phyloP scores from a whole-genome alignment of 2,329 filamentous ascomycete species.

The Fusarium armeniacum region DNA sequence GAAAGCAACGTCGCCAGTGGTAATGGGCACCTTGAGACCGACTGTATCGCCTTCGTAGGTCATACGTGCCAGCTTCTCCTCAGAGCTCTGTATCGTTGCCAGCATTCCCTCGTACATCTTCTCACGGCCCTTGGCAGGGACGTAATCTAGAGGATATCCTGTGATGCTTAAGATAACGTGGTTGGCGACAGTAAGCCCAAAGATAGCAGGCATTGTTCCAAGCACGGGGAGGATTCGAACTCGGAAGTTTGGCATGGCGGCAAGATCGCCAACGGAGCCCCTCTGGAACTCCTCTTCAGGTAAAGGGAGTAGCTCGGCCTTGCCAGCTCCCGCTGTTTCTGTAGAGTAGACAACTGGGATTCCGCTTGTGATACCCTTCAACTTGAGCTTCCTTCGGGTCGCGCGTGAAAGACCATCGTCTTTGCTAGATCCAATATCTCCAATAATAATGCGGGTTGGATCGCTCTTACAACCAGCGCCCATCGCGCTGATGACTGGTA shows the following conservation, averaged over 20 bases:
- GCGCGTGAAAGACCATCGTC: slow-evolving; percentile 91
- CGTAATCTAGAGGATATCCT: slow-evolving; percentile 88
- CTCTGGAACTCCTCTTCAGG: slow-evolving; percentile 89
- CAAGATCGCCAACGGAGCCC: slow-evolving; percentile 86
- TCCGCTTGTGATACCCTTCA: slow-evolving; percentile 82
- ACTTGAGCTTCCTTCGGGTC: slow-evolving; percentile 83
- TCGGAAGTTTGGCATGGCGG: slow-evolving; percentile 91
- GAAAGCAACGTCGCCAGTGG: slow-evolving; percentile 85
- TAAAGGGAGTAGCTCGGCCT: slow-evolving; percentile 88
- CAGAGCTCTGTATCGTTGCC: slow-evolving; percentile 78
- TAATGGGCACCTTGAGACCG: slow-evolving; percentile 85
- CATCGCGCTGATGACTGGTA: slow-evolving; percentile 94
- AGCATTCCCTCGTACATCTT: slow-evolving; percentile 93
- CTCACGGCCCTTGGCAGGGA: slow-evolving; percentile 83
- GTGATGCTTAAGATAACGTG: slow-evolving; percentile 87
- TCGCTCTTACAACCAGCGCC: slow-evolving; percentile 95
- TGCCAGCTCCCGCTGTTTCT: slow-evolving; percentile 89
- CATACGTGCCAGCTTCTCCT: slow-evolving; percentile 78
- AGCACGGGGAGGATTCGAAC: slow-evolving; percentile 95
- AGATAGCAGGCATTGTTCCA: slow-evolving; percentile 97
- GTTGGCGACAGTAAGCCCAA: slow-evolving; percentile 92
- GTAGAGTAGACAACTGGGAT: slow-evolving; percentile 95
- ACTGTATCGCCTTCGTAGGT: slow-evolving; percentile 57
- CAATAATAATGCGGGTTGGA: slow-evolving; percentile 86
- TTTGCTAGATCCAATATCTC: slow-evolving; percentile 88